Percentiles rank a stretch among this genome's conserved stretches.
Conservation (phyloP, 139 green algal genomes). For the Chlorokybus atmophyticus region DNA sequence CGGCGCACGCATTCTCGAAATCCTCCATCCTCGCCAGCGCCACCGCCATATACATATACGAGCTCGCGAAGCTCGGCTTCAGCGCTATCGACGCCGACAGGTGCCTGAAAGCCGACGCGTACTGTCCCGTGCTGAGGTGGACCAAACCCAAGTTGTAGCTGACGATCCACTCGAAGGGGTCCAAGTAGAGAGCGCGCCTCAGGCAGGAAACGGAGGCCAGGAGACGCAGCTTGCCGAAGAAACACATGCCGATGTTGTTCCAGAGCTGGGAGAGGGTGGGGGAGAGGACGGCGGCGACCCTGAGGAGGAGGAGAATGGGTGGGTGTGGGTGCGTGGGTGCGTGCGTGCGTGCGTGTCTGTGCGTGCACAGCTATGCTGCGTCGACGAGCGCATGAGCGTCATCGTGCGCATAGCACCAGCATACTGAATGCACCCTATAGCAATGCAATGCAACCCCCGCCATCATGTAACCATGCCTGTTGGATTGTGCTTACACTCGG, state of each 20-base stretch:
- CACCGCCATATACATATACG: constrained; percentile 53
- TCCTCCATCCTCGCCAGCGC: constrained; percentile 45
- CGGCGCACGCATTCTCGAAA: constrained; percentile 52
- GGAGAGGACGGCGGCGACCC: constrained; percentile 50
- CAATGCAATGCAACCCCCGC: too few species aligned
- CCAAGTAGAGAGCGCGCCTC: constrained; percentile 58
- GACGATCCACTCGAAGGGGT: constrained; percentile 71
- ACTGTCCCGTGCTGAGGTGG: constrained; percentile 42
- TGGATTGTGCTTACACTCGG: too few species aligned
- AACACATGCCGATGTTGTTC: constrained; percentile 84
- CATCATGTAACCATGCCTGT: too few species aligned
- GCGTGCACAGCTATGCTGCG: too few species aligned
- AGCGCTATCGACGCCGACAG: constrained; percentile 61
- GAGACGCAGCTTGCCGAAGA: constrained; percentile 66
- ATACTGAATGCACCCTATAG: too few species aligned
- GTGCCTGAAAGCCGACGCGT: constrained; percentile 62
- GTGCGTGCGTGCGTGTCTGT: too few species aligned
- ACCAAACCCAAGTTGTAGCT: constrained; percentile 67
- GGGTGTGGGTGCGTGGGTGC: too few species aligned
- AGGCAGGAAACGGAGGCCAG: constrained; percentile 61
- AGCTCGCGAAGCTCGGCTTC: constrained; percentile 55
- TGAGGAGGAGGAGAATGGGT: too few species aligned
- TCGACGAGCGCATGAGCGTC: too few species aligned
- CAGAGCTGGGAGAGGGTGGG: constrained; percentile 59
- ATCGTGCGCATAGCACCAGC: too few species aligned